Conservation (phyloP, 306 rosid genomes). For the Pterocarpus santalinus region DNA sequence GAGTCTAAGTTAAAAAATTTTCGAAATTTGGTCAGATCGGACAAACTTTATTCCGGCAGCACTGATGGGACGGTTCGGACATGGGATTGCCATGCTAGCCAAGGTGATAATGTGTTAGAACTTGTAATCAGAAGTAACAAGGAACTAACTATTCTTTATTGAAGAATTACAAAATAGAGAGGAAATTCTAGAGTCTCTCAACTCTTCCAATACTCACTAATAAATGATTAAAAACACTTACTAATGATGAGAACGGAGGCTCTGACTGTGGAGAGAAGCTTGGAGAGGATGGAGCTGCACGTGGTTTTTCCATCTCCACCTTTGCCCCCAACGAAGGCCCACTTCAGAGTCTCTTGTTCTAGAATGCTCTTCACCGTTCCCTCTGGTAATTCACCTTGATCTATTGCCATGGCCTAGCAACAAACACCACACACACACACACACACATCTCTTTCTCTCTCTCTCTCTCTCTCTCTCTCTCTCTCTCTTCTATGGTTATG, state of each 20-base stretch:
- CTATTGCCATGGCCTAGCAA: constrained; percentile 42
- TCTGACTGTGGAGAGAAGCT: constrained; percentile 82
- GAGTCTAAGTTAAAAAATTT: constrained; percentile 53
- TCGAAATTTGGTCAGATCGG: constrained; percentile 45
- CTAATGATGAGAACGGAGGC: constrained; percentile 74
- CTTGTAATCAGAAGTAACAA: too few species aligned
- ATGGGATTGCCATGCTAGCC: constrained; percentile 65
- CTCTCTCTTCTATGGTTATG: background rate
- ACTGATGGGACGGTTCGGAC: constrained; percentile 54
- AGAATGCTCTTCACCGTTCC: constrained; percentile 82
- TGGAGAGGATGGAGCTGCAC: constrained; percentile 89
- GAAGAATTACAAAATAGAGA: too few species aligned
- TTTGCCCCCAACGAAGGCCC: constrained; percentile 98
- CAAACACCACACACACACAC: background rate
- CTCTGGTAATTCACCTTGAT: constrained; percentile 58
- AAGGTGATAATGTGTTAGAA: constrained; percentile 28
- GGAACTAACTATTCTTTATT: too few species aligned
- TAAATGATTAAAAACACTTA: too few species aligned
- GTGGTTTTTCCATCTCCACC: constrained; percentile 99
- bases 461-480: background rate
- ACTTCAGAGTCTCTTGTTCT: constrained; percentile 86
- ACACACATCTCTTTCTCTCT: constrained; percentile 13
- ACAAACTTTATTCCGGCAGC: constrained; percentile 59
- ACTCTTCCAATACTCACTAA: too few species aligned
- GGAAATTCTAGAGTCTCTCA: too few species aligned